Percentiles rank a stretch among this genome's conserved stretches.
Conservation (phyloP, 2,329 filamentous ascomycete species). For the Knufia fluminis region DNA sequence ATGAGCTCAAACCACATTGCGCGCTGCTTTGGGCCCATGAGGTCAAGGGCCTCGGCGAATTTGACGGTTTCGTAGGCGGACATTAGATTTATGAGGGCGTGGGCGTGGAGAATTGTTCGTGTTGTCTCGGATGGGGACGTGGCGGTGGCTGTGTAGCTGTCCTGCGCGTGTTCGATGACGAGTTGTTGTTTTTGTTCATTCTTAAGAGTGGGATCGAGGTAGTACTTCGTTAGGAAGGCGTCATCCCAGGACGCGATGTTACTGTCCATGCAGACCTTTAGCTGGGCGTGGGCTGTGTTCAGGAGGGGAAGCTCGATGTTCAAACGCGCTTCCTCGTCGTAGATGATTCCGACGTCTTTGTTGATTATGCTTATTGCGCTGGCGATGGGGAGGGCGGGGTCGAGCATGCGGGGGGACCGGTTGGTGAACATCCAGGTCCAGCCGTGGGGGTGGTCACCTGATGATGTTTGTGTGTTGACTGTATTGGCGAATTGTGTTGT, state of each 20-base stretch:
- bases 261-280: conserved; percentile 20
- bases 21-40: conserved; percentile 17
- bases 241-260: conserved; percentile 18
- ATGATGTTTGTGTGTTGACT: conserved; percentile 25
- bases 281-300: conserved; percentile 17
- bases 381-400: conserved; percentile 45
- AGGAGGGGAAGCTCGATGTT: conserved; percentile 19
- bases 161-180: conserved; percentile 15
- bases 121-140: conserved; percentile 9
- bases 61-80: conserved; percentile 20
- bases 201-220: conserved; percentile 16
- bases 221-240: conserved; percentile 21
- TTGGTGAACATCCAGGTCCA: conserved; percentile 57
- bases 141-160: conserved; percentile 8
- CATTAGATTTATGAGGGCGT: conserved; percentile 18
- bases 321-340: conserved; percentile 19
- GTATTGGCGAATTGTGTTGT: conserved; percentile 34
- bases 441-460: conserved; percentile 29
- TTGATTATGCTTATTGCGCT: conserved; percentile 53
- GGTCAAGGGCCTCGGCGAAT: conserved; percentile 20
- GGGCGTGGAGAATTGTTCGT: conserved; percentile 15
- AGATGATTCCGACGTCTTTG: conserved; percentile 41
- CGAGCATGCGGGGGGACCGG: conserved; percentile 47
- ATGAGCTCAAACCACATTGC: conserved; percentile 22
- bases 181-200: conserved; percentile 10